A percentile compares a stretch with the other conserved stretches of the same genome.
These are phyloP conservation scores for Atalantia buxifolia DNA, from an alignment of 345 rosid species.

Conservation along the genomic window DNA sequence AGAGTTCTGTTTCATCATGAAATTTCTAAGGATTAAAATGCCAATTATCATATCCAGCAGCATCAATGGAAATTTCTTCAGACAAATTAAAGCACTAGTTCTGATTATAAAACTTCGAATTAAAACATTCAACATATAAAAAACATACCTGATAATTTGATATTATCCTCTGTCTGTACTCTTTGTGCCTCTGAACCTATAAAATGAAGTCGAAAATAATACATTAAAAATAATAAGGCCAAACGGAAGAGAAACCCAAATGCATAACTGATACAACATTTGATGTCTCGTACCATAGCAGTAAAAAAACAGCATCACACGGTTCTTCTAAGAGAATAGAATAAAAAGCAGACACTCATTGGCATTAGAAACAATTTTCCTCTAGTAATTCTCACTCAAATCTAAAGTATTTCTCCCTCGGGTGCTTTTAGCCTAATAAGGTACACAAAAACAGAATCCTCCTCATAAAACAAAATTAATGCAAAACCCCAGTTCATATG, in stretches of 20 bases:
- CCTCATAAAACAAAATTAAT: background rate
- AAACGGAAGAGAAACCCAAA: background rate
- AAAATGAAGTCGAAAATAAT: background rate
- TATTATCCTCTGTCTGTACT: conserved; percentile 73
- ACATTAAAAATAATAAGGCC: background rate
- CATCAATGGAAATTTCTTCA: background rate
- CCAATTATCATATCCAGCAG: background rate
- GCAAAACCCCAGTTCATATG: too few relatives aligned
- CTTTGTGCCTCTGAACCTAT: conserved; percentile 75
- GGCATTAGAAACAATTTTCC: background rate
- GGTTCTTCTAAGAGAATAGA: background rate
- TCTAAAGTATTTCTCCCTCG: too few relatives aligned
- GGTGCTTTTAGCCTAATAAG: background rate
- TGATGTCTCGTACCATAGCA: too few relatives aligned
- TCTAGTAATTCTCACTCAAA: background rate
- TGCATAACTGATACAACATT: background rate
- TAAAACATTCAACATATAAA: background rate
- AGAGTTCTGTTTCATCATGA: background rate
- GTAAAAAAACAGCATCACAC: background rate
- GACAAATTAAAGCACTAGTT: background rate
- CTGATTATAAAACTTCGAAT: background rate
- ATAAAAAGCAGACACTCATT: background rate
- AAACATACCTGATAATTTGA: conserved; percentile 64
- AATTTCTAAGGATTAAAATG: background rate
- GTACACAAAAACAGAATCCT: background rate